Evolutionary conservation across 129 eudicot genomes (phyloP).

Genomic region (Arctium minus): DNA sequence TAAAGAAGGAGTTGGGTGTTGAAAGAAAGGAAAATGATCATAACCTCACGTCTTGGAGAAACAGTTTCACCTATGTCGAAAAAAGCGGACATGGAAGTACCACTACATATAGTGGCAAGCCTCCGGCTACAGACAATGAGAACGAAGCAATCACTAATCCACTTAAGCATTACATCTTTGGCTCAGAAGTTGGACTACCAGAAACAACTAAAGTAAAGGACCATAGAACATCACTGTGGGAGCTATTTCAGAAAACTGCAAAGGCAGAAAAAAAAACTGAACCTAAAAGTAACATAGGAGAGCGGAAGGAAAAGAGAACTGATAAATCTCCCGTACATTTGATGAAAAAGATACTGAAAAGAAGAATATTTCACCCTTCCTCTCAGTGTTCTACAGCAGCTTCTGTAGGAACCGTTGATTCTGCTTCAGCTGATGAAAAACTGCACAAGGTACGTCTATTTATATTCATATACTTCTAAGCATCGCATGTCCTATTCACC

Average conservation of each 20-base stretch:
- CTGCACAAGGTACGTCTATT: slow-evolving; percentile 45
- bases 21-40: slow-evolving; percentile 34
- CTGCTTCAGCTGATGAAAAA: slow-evolving; percentile 46
- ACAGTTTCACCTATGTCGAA: slow-evolving; percentile 30
- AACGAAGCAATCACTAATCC: slow-evolving; percentile 36
- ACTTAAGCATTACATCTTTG: slow-evolving; percentile 56
- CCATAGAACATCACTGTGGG: slow-evolving; percentile 60
- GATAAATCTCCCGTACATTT: slow-evolving; percentile 43
- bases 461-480: background rate
- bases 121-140: slow-evolving; percentile 36
- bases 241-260: slow-evolving; percentile 67
- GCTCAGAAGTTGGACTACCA: slow-evolving; percentile 44
- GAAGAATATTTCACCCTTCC: slow-evolving; percentile 29
- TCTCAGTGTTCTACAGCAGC: slow-evolving; percentile 34
- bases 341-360: slow-evolving; percentile 54
- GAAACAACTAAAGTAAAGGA: slow-evolving; percentile 34
- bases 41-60: slow-evolving; percentile 46
- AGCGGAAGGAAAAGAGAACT: slow-evolving; percentile 31
- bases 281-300: slow-evolving; percentile 32
- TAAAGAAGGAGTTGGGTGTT: slow-evolving; percentile 49
- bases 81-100: too few relatives aligned
- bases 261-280: slow-evolving; percentile 41
- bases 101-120: slow-evolving; percentile 10
- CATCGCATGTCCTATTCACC: background rate
- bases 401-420: slow-evolving; percentile 35